Base-by-base conservation (phyloP, 495 filamentous ascomycete genomes). In the Baudoinia panamericana region DNA sequence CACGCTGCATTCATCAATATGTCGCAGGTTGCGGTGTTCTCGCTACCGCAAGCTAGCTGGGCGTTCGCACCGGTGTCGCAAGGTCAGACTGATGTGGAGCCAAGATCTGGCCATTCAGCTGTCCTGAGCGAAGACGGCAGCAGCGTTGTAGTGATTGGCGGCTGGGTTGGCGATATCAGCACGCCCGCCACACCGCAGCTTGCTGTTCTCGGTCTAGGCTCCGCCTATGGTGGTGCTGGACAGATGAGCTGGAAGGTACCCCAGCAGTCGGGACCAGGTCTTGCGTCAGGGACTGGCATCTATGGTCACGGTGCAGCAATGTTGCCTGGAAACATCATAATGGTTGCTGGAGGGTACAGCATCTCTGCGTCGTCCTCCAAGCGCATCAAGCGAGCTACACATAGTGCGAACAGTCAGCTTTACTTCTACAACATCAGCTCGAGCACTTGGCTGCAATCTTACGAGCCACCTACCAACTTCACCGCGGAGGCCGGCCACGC, bases 21-120 rank as follows among this genome's bases (percentile, higher is more conserved):
- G 81, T 85, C 81, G 23, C 81, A 84, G 43, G 71, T 88, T 7
- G 88, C 88, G 0, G 62, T 96, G 1, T 94, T 86, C 64, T 84
- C 73, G 19, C 64, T 93, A 13, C 88, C 88, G 3, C 78, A 92
- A 48, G 75, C 82, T 48, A 81, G 70, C 41, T 96, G 88, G 88
- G 75, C 68, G 27, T 94, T 90, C 56, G 61, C 87, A 5, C 65
- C 67, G 1, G 72, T 87, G 10, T 62, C 63, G 4, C 58, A 61
- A 36, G 37, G 41, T 32, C 28, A 36, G 4, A 29, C 42, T 1
- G 38, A 47, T 8, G 57, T 93, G 11, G 83, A 90, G 36, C 80
- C 83, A 17, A 63, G 88, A 41, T 92, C 84, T 3, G 88, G 88
- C 1, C 88, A 96, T 49, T 84, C 80, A 0, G 75, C 88, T 8